Base-by-base conservation (phyloP, 108 stramenopile genomes). In the Cyclotella atomus region DNA sequence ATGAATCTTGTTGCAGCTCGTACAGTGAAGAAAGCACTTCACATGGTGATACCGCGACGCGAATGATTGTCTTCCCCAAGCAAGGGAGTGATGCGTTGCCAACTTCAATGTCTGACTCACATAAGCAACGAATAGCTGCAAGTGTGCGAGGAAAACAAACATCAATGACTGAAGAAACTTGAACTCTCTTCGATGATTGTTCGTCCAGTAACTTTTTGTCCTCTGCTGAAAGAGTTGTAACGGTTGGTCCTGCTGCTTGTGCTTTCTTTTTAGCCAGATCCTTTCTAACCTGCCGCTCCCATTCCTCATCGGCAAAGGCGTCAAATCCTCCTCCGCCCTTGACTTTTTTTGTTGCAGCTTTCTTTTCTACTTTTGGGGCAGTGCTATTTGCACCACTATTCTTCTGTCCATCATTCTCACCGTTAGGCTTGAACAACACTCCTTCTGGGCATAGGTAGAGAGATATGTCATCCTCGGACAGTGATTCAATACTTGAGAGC, bases 271-370 rank as follows among this genome's bases (percentile, higher is more conserved):
- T 75, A 36, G 79, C 88, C 14, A 96, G 68, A 59, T 96, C 95
- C 56, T 89, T 91, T 69, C 90, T 94, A 8, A 94, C 80, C 59
- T 96, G 88, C 19, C 78, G 59, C 53, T 96, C 95, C 95, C 95
- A 96, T 73, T 92, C 93, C 54, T 96, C 95, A 9, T 94, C 93
- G 53, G 89, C 91, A 27, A 81, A 72, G 19, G 68, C 52, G 34
- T 71, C 67, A 28, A 73, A 81, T 3, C 87, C 86, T 35, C 82
- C 86, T 41, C 78, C 69, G 9, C 79, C 79, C 65, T 85, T 87
- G 3, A 76, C 81, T 62, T 71, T 73, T 1, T 85, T 59, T 15
- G 79, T 59, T 64, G 86, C 88, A 5, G 46, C 85, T 34, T 53
- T 61, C 32, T 50, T 71, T 44, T 79, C 75, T 59, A 34, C 63